phyloP scores from a whole-genome alignment of 2,329 filamentous ascomycete species.

The Fusarium sambucinum region DNA sequence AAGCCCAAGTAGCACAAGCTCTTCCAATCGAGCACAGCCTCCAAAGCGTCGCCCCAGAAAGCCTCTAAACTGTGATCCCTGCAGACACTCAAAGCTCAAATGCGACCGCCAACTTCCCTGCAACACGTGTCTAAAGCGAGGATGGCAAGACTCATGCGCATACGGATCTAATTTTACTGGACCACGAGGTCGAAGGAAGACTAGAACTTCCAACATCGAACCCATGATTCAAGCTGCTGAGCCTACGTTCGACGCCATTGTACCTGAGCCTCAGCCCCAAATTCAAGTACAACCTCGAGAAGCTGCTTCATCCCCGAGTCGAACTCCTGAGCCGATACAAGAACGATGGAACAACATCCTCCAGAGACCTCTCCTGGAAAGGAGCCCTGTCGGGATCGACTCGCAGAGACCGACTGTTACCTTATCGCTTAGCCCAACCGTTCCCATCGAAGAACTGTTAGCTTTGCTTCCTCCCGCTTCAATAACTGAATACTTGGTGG shows the following conservation, averaged over 20 bases:
- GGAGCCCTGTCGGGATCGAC: not conserved
- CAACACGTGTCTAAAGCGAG: slow-evolving; percentile 18
- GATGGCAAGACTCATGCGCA: slow-evolving; percentile 12
- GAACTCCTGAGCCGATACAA: slow-evolving; percentile 11
- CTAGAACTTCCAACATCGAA: not conserved
- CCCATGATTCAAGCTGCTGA: not conserved
- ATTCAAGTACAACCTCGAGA: not conserved
- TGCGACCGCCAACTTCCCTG: slow-evolving; percentile 24
- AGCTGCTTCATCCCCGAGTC: not conserved
- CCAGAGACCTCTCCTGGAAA: slow-evolving; percentile 4
- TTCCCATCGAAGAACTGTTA: not conserved
- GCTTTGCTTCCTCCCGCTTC: slow-evolving; percentile 3
- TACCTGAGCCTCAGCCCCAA: not conserved
- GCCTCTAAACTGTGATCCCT: slow-evolving; percentile 24
- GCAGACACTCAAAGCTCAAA: slow-evolving; percentile 24
- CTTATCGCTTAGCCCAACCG: not conserved
- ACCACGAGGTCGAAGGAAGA: accelerated
- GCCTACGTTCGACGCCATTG: not conserved
- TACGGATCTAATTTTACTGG: slow-evolving; percentile 16
- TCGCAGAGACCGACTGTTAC: not conserved
- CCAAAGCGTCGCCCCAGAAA: slow-evolving; percentile 15
- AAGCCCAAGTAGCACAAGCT: not conserved
- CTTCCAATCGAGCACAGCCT: not conserved
- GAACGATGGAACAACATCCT: slow-evolving; percentile 19
- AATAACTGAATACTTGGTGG: slow-evolving; percentile 8